Conservation (phyloP, 495 filamentous ascomycete genomes). For the Echria macrotheca region DNA sequence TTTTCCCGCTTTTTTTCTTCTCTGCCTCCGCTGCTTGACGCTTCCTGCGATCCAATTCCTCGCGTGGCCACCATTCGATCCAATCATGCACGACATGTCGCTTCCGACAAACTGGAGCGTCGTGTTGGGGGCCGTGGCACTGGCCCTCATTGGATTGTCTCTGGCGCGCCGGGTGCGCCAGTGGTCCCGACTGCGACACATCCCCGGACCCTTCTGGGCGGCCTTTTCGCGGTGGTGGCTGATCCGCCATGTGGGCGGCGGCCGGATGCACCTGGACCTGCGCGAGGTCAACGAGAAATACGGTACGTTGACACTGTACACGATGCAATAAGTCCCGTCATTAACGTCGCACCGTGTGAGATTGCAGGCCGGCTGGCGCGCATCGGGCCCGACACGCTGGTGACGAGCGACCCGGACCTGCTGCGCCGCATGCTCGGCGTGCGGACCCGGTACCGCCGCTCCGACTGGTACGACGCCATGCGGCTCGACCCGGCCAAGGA, state of each 20-base stretch:
- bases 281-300: neutral
- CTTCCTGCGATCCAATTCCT: no score
- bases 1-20: no score
- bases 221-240: neutral
- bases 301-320: neutral
- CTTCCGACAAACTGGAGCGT: no score
- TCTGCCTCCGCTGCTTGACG: no score
- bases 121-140: no score
- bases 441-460: neutral
- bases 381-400: neutral
- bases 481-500: conserved; percentile 11
- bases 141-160: no score
- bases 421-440: neutral
- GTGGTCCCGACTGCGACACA: neutral
- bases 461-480: neutral
- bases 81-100: no score
- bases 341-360: neutral
- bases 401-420: neutral
- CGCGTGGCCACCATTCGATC: no score
- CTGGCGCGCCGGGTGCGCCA: no score
- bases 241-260: neutral
- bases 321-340: neutral
- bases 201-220: neutral
- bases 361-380: neutral
- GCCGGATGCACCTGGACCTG: neutral